These are phyloP conservation scores for Trichopus zeylanicus DNA, from an alignment of 116 monocot genomes.

Conservation along the genomic window DNA sequence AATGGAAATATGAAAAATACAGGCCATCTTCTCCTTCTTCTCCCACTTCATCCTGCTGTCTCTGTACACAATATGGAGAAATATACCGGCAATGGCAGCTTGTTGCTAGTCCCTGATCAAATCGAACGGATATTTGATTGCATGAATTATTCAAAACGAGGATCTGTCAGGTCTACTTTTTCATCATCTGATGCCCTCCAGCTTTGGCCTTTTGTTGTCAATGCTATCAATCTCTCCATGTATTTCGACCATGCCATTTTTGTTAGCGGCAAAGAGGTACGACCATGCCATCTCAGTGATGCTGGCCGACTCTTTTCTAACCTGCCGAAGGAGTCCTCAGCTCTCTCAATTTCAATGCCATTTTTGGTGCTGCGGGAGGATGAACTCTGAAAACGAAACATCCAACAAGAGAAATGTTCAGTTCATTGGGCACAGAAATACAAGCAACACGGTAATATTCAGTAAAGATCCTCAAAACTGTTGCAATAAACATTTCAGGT, in stretches of 20 bases:
- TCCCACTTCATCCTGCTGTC: too few species aligned
- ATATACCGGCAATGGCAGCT: too few species aligned
- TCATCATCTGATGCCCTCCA: conserved; percentile 49
- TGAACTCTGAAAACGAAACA: conserved; percentile 20
- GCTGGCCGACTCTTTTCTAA: conserved; percentile 9
- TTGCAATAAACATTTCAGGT: too few species aligned
- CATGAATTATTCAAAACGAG: conserved; percentile 65
- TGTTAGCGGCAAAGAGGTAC: conserved; percentile 18
- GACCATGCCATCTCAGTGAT: conserved; percentile 17
- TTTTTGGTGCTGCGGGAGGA: conserved; percentile 16
- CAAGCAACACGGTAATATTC: too few species aligned
- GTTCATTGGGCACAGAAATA: too few species aligned
- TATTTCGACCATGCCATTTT: conserved; percentile 20
- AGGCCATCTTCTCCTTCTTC: too few species aligned
- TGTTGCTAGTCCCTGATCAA: too few species aligned
- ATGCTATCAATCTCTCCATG: conserved; percentile 26
- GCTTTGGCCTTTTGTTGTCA: conserved; percentile 19
- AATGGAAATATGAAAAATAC: too few species aligned
- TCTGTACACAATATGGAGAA: too few species aligned
- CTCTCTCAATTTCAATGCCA: conserved; percentile 4
- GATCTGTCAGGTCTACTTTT: conserved; percentile 65
- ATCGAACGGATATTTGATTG: conserved; percentile 22
- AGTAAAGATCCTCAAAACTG: too few species aligned
- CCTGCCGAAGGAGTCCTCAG: conserved; percentile 10
- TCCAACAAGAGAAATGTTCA: neutral